These are phyloP conservation scores for Lactuca saligna DNA, from an alignment of 129 eudicot species.

Conservation along the genomic window DNA sequence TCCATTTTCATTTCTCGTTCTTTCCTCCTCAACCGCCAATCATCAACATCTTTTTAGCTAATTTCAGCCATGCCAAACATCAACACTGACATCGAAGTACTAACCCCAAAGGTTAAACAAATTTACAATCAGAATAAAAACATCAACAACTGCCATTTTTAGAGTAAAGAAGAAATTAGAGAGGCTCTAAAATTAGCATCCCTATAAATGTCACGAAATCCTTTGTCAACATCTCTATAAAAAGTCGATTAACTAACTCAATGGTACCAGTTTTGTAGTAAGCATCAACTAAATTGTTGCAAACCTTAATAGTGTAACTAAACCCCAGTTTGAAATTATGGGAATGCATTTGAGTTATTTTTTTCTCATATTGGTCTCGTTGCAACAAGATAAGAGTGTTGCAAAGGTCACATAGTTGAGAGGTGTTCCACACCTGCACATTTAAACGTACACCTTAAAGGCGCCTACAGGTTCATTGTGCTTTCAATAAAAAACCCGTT, in stretches of 20 bases:
- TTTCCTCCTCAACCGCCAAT: too few species aligned
- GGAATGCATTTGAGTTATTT: conserved; percentile 59
- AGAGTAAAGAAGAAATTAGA: too few species aligned
- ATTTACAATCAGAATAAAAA: too few species aligned
- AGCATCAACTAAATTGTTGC: conserved; percentile 76
- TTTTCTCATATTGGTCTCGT: conserved; percentile 33
- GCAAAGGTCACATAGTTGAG: conserved; percentile 71
- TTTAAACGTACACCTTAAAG: conserved; percentile 53
- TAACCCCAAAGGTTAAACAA: too few species aligned
- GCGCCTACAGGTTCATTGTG: conserved; percentile 45
- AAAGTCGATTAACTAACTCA: conserved; percentile 43
- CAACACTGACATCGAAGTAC: too few species aligned
- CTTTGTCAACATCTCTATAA: conserved; percentile 44
- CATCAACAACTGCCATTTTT: too few species aligned
- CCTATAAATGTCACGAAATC: conserved; percentile 73
- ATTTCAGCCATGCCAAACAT: too few species aligned
- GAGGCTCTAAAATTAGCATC: conserved; percentile 9
- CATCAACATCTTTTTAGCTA: too few species aligned
- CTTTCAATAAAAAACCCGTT: conserved; percentile 65
- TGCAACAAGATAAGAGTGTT: conserved; percentile 64
- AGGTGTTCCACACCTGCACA: conserved; percentile 53
- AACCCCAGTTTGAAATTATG: conserved; percentile 62
- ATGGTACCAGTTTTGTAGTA: conserved; percentile 64
- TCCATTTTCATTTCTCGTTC: too few species aligned
- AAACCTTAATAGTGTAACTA: conserved; percentile 40